Base-by-base conservation (phyloP, 495 filamentous ascomycete species). In the Penicillium simplicissimum region DNA sequence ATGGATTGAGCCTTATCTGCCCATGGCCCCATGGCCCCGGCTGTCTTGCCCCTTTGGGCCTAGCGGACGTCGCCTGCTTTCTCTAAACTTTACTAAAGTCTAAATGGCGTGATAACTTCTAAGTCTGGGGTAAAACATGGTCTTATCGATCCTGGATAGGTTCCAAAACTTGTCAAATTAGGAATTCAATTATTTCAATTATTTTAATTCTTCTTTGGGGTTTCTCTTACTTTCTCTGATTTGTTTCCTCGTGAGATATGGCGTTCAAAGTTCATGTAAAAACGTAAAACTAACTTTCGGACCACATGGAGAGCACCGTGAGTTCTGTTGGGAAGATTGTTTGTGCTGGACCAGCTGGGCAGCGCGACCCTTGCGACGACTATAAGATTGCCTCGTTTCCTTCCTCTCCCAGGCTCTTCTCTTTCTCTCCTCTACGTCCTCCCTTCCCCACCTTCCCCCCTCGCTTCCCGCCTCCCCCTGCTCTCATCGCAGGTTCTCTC, bases 111-210 rank as follows among this genome's bases (percentile, higher is more conserved):
- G 58, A 61, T 37, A n/a, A n/a, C n/a, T n/a, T n/a, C n/a, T n/a
- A 58, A 65, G 45, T 65, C 63, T 52, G 63, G 63, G 63, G 63
- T 65, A 65, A 59, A 23, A 40, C 21, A 33, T 13, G 51, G n/a
- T 34, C 28, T 33, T 47, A 5, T 17, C 28, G 28, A 23, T n/a
- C 17, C 13, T 28, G 28, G 8, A 40, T 28, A 25, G 23, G 23
- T 1, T 15, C 38, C 14, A 19, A 13, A 43, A 15, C 38, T 43
- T 19, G 38, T 10, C 13, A 42, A 42, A 14, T 42, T 42, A n/a
- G n/a, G n/a, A n/a, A n/a, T 1, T 14, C 21, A 15, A 9, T 23
- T 48, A 33, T 51, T 35, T 34, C 8, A 10, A 52, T 52, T 53
- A 19, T 33, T n/a, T 3, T 4, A 5, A 15, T 56, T 56, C 31